phyloP scores from a whole-genome alignment of 192 early-diverging fungal species.

The Chytriomyces confervae region DNA sequence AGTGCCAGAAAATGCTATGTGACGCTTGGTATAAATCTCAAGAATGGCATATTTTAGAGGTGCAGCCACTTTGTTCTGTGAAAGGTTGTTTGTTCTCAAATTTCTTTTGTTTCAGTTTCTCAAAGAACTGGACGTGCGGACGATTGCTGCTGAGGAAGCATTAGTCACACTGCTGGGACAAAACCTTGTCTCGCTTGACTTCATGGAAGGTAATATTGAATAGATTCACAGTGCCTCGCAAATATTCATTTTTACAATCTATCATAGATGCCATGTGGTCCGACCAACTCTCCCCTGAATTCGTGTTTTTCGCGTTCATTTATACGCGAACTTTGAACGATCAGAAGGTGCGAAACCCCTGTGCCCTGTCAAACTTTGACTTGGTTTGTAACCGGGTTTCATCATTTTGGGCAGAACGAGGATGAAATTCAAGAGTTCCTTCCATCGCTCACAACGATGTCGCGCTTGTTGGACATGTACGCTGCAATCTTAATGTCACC shows the following conservation, averaged over 20 bases:
- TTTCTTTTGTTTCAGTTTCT: slow-evolving; percentile 18
- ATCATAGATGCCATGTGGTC: slow-evolving; percentile 20
- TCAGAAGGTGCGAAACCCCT: slow-evolving; percentile 13
- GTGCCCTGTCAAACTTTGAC: neutral
- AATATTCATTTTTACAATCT: neutral
- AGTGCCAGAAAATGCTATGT: slow-evolving; percentile 21
- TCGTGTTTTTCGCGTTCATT: slow-evolving; percentile 27
- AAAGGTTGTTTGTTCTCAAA: neutral
- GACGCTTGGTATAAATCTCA: slow-evolving; percentile 22
- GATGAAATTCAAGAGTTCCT: slow-evolving; percentile 26
- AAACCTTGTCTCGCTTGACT: slow-evolving; percentile 10
- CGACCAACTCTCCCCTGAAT: slow-evolving; percentile 5
- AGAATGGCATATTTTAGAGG: slow-evolving; percentile 9
- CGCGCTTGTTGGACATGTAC: slow-evolving; percentile 1
- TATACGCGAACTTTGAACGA: slow-evolving; percentile 11
- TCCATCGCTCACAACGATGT: slow-evolving; percentile 25
- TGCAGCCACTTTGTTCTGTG: neutral
- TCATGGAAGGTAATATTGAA: slow-evolving; percentile 11
- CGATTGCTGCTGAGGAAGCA: slow-evolving; percentile 18
- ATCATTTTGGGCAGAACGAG: neutral
- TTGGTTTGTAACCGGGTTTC: neutral
- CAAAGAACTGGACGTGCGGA: slow-evolving; percentile 18
- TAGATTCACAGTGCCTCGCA: neutral
- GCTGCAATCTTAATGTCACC: slow-evolving; percentile 7
- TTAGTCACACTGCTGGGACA: slow-evolving; percentile 8